Percentiles rank a stretch among this genome's conserved stretches.
Conservation (phyloP, 495 filamentous ascomycete genomes). For the Podospora pseudoanserina region DNA sequence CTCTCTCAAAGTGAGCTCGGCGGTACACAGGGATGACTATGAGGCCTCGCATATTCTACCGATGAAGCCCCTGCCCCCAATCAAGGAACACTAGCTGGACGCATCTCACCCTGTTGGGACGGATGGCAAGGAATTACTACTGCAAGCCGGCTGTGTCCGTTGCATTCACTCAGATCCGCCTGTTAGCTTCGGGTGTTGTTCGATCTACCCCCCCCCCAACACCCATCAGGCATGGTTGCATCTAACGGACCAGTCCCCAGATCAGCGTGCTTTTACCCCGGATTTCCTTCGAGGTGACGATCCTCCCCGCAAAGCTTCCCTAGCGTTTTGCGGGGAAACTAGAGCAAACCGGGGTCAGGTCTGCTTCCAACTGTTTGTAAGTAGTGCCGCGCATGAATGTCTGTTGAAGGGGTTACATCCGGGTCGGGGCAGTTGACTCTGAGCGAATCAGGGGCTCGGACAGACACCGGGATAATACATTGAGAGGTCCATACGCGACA, state of each 20-base stretch:
- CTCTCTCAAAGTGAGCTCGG: background rate
- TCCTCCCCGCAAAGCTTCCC: background rate
- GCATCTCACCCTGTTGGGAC: background rate
- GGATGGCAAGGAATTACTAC: background rate
- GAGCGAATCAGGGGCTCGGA: background rate
- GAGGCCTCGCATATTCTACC: background rate
- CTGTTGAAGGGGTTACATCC: background rate
- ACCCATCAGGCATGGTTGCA: background rate
- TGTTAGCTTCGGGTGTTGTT: background rate
- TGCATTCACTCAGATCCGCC: background rate
- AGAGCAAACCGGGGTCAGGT: background rate
- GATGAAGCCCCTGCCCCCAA: background rate
- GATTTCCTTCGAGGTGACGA: slow-evolving; percentile 4
- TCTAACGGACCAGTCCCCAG: background rate
- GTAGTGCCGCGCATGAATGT: background rate
- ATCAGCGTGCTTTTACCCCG: slow-evolving; percentile 10
- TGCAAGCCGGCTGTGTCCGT: background rate
- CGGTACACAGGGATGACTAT: background rate
- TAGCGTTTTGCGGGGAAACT: slow-evolving; percentile 9
- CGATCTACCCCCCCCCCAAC: background rate
- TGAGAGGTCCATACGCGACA: background rate
- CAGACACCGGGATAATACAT: background rate
- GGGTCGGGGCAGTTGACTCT: background rate
- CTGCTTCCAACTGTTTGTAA: background rate
- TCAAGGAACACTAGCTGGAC: background rate